Conservation (phyloP, 2,329 filamentous ascomycete species). For the Allantophomopsis cytisporea region DNA sequence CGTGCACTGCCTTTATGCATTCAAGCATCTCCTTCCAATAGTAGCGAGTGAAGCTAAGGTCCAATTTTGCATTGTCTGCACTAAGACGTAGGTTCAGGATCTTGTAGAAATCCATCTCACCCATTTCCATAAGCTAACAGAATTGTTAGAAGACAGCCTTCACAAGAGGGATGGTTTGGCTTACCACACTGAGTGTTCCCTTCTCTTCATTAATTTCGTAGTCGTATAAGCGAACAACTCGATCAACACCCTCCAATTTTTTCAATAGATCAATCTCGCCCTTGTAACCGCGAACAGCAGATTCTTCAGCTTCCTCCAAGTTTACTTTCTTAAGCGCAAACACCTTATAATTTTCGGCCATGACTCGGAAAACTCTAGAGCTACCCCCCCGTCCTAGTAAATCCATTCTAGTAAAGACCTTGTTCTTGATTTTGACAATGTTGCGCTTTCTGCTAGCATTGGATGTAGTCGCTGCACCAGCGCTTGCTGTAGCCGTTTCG, state of each 20-base stretch:
- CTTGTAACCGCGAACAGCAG: slow-evolving; percentile 74
- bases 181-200: slow-evolving; percentile 70
- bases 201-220: slow-evolving; percentile 91
- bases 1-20: slow-evolving; percentile 80
- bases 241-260: slow-evolving; percentile 70
- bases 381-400: slow-evolving; percentile 87
- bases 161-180: slow-evolving; percentile 19
- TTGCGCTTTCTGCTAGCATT: slow-evolving; percentile 60
- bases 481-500: slow-evolving; percentile 77
- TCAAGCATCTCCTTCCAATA: slow-evolving; percentile 99
- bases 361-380: slow-evolving; percentile 89
- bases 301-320: slow-evolving; percentile 77
- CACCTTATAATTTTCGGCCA: slow-evolving; percentile 92
- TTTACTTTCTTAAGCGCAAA: slow-evolving; percentile 90
- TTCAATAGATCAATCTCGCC: slow-evolving; percentile 88
- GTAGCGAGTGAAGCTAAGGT: slow-evolving; percentile 84
- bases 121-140: slow-evolving; percentile 85
- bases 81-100: slow-evolving; percentile 65
- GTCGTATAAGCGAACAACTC: slow-evolving; percentile 83
- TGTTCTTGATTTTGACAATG: slow-evolving; percentile 79
- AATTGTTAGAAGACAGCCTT: slow-evolving; percentile 9
- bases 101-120: slow-evolving; percentile 83
- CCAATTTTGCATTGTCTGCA: slow-evolving; percentile 61
- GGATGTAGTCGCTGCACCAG: slow-evolving; percentile 63
- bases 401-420: slow-evolving; percentile 79